Percentiles rank a stretch among this genome's conserved stretches.
Evolutionary conservation across 2,329 filamentous ascomycete species (phyloP).

Genomic region (Aspergillus sp.): DNA sequence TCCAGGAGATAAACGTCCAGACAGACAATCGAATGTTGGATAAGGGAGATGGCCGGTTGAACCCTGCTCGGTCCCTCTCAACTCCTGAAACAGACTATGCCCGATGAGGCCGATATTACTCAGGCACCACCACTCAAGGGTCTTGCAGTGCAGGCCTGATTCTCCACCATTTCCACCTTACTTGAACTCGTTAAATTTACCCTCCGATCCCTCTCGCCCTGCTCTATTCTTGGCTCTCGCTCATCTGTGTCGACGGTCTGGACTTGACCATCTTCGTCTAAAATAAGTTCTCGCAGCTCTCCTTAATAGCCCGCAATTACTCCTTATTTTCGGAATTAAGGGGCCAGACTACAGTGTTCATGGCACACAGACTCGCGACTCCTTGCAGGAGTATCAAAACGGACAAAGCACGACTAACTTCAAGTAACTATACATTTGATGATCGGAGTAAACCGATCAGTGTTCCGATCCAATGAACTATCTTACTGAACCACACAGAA

Average conservation of each 20-base stretch:
- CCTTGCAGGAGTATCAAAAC: too few relatives aligned
- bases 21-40: neutral
- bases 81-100: constrained; percentile 11
- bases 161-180: constrained; percentile 5
- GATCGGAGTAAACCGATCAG: neutral
- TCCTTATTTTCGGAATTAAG: neutral
- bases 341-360: neutral
- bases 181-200: neutral
- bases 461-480: neutral
- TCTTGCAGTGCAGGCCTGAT: neutral
- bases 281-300: neutral
- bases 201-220: constrained; percentile 15
- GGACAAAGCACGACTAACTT: too few relatives aligned
- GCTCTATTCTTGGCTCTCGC: constrained; percentile 14
- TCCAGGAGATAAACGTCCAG: neutral
- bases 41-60: neutral
- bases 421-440: neutral
- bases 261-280: neutral
- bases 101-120: constrained; percentile 4
- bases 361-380: too few relatives aligned
- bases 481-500: neutral
- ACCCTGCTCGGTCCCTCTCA: neutral
- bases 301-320: neutral
- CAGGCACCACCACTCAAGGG: constrained; percentile 5
- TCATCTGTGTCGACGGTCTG: constrained; percentile 4